phyloP scores from a whole-genome alignment of 179 eudicot genomes.

The Amaranthus tricolor region DNA sequence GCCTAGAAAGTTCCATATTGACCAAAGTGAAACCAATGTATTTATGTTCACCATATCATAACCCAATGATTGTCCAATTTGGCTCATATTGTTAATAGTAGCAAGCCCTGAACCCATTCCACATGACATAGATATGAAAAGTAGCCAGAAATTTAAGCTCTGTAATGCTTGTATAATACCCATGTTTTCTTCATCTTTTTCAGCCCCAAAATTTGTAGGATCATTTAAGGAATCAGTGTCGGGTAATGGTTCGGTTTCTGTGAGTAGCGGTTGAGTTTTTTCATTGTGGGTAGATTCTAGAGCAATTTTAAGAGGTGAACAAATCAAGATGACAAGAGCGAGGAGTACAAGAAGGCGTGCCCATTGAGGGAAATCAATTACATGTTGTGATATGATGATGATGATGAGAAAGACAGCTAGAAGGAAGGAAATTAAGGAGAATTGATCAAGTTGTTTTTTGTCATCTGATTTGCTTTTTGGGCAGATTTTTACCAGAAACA shows the following conservation, averaged over 20 bases:
- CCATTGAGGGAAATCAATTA: conserved; percentile 43
- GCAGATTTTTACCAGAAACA: conserved; percentile 56
- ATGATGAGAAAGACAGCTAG: conserved; percentile 57
- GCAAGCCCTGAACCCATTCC: conserved; percentile 87
- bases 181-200: conserved; percentile 29
- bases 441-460: conserved; percentile 51
- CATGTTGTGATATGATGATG: conserved; percentile 52
- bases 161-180: conserved; percentile 51
- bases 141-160: conserved; percentile 65
- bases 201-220: conserved; percentile 4
- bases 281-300: conserved; percentile 23
- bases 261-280: not conserved
- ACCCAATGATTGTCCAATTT: conserved; percentile 77
- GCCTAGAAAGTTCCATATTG: conserved; percentile 90
- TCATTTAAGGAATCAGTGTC: conserved; percentile 1
- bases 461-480: conserved; percentile 36
- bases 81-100: conserved; percentile 78
- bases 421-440: conserved; percentile 50
- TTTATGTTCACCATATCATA: conserved; percentile 43
- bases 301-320: conserved; percentile 43
- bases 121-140: conserved; percentile 70
- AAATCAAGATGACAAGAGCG: conserved; percentile 44
- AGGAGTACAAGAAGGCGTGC: conserved; percentile 31
- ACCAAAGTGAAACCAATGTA: conserved; percentile 71
- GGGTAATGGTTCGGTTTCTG: conserved; percentile 13